Percentiles rank a stretch among this genome's conserved stretches.
phyloP scores from a whole-genome alignment of 352 stramenopile genomes.

The Globisporangium rhizosaccharum region DNA sequence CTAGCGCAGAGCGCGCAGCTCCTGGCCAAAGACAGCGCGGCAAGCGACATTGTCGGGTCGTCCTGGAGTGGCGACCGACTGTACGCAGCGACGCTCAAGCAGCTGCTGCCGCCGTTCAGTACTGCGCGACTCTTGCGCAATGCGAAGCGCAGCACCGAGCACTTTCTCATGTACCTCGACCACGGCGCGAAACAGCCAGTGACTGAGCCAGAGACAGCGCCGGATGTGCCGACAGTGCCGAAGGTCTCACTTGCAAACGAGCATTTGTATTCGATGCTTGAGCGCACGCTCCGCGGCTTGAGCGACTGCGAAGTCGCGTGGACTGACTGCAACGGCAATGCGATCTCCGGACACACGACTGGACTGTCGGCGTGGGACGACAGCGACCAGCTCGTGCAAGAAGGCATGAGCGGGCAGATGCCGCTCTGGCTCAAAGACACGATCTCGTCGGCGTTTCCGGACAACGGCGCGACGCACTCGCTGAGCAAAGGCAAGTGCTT shows the following conservation, averaged over 20 bases:
- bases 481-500: slow-evolving; percentile 84
- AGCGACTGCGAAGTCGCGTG: slow-evolving; percentile 85
- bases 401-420: slow-evolving; percentile 51
- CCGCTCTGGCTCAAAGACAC: slow-evolving; percentile 70
- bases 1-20: slow-evolving; percentile 40
- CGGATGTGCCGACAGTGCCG: slow-evolving; percentile 12
- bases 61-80: slow-evolving; percentile 42
- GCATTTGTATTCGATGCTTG: slow-evolving; percentile 85
- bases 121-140: slow-evolving; percentile 66
- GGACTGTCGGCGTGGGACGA: slow-evolving; percentile 15
- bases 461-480: slow-evolving; percentile 22
- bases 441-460: slow-evolving; percentile 34
- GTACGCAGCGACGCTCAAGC: slow-evolving; percentile 35
- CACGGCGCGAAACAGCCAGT: slow-evolving; percentile 14
- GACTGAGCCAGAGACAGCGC: not conserved
- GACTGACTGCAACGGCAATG: slow-evolving; percentile 66
- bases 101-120: slow-evolving; percentile 80
- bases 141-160: slow-evolving; percentile 61
- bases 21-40: slow-evolving; percentile 19
- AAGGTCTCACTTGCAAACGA: slow-evolving; percentile 54
- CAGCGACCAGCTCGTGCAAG: slow-evolving; percentile 32
- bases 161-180: slow-evolving; percentile 86
- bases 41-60: slow-evolving; percentile 42
- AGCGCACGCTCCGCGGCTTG: slow-evolving; percentile 63
- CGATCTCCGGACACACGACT: slow-evolving; percentile 15